Base-by-base conservation (phyloP, 345 rosid genomes). In the Ceriops tagal region DNA sequence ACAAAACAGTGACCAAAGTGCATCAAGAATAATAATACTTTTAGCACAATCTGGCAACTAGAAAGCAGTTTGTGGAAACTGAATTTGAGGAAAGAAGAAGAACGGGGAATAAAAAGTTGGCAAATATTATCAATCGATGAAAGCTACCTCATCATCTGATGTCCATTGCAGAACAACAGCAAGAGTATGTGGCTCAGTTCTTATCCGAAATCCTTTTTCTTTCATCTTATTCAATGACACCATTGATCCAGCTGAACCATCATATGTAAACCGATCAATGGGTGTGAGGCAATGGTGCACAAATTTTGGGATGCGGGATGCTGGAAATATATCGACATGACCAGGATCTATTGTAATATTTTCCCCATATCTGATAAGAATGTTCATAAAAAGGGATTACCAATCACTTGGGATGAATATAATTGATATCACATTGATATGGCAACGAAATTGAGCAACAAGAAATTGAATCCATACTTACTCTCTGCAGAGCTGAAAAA, bases 241-340 rank as follows among this genome's bases (percentile, higher is more conserved):
- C 61, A 65, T 58, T 21, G 82, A 73, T 75, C 83, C 80, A 43
- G 61, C 73, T 21, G 80, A 74, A 68, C 39, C 68, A 67, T 73
- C 74, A 1, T 82, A 80, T 70, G 79, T 72, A 49, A 71, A 70
- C 20, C 70, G 80, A 62, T 80, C 70, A 65, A 87, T 79, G 35
- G 96, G 93, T 76, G 73, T 81, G 70, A 85, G 75, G 53, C 87
- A 84, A 88, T 83, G 83, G 35, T 78, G 93, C 63, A 92, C 64
- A 27, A 78, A 86, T 78, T 83, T 85, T 62, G 99, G 99, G 72
- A 89, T 76, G 55, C 83, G 80, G 57, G 93, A 80, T 65, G 74
- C 86, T 39, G 97, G 97, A 80, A 83, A 91, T 67, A 92, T 78
- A 79, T 95, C 96, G 70, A 95, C 88, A 73, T 84, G 85, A 66